Evolutionary conservation across 371 early-diverging fungal species (phyloP).

Genomic region (Capillidium rhysosporum): DNA sequence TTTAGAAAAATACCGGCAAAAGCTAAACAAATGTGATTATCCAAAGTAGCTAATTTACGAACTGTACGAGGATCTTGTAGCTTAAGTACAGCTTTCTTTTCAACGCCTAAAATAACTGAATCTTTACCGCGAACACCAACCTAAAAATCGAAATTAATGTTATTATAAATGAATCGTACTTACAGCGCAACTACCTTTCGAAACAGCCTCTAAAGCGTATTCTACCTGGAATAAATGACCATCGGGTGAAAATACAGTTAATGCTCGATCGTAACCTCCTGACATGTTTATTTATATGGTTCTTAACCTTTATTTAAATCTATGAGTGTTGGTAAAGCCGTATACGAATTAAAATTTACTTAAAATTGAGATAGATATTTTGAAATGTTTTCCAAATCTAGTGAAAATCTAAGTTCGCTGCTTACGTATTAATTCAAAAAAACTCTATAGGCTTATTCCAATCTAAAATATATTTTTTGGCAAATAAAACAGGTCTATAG

Average conservation of each 20-base stretch:
- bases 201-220: slow-evolving; percentile 98
- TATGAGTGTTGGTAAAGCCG: too few relatives aligned
- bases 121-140: slow-evolving; percentile 91
- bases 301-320: neutral
- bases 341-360: too few relatives aligned
- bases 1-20: slow-evolving; percentile 57
- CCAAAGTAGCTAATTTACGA: slow-evolving; percentile 88
- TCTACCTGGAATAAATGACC: slow-evolving; percentile 99
- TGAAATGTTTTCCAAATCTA: too few relatives aligned
- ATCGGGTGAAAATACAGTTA: slow-evolving; percentile 99
- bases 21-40: slow-evolving; percentile 91
- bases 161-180: slow-evolving; percentile 12
- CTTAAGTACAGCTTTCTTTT: slow-evolving; percentile 90
- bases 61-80: slow-evolving; percentile 94
- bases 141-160: slow-evolving; percentile 20
- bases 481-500: too few relatives aligned
- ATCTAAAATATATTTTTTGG: too few relatives aligned
- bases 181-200: slow-evolving; percentile 96
- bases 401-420: too few relatives aligned
- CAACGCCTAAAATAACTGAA: slow-evolving; percentile 88
- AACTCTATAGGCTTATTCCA: too few relatives aligned
- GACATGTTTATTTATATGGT: neutral
- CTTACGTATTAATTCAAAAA: too few relatives aligned
- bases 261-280: slow-evolving; percentile 67
- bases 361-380: too few relatives aligned